Conservation (phyloP, 768 basidiomycete genomes). For the Kwoniella dendrophila region DNA sequence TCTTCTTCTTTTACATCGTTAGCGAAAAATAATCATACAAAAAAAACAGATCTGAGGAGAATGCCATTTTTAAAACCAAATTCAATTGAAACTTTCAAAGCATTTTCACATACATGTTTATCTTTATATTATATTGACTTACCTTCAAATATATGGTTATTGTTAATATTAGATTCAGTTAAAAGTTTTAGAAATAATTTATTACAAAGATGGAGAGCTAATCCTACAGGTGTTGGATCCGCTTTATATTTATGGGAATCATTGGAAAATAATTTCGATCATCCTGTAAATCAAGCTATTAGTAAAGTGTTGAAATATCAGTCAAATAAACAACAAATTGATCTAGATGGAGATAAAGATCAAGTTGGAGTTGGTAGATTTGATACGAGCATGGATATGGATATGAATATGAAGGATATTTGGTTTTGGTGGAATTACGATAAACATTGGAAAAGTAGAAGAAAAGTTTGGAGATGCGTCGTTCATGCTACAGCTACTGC, state of each 20-base stretch:
- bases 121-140: constrained; percentile 6
- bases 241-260: constrained; percentile 5
- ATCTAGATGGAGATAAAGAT: not conserved
- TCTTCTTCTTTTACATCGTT: too few relatives aligned
- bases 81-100: not conserved
- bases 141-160: constrained; percentile 22
- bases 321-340: not conserved
- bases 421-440: constrained; percentile 36
- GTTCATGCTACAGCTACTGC: constrained; percentile 34
- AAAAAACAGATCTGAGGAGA: not conserved
- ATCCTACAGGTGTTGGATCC: constrained; percentile 27
- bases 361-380: not conserved
- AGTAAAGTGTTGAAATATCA: not conserved
- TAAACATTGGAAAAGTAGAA: constrained; percentile 27
- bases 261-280: constrained; percentile 21
- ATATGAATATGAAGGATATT: constrained; percentile 21
- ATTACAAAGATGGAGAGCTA: constrained; percentile 24
- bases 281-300: constrained; percentile 20
- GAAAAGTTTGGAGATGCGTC: constrained; percentile 36
- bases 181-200: constrained; percentile 8
- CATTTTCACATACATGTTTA: not conserved
- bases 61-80: not conserved
- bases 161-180: constrained; percentile 16
- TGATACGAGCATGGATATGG: not conserved
- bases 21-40: not conserved